Percentiles rank a stretch among this genome's conserved stretches.
These are phyloP conservation scores for Malbranchea zuffiana DNA, from an alignment of 2,329 filamentous ascomycete species.

Conservation along the genomic window DNA sequence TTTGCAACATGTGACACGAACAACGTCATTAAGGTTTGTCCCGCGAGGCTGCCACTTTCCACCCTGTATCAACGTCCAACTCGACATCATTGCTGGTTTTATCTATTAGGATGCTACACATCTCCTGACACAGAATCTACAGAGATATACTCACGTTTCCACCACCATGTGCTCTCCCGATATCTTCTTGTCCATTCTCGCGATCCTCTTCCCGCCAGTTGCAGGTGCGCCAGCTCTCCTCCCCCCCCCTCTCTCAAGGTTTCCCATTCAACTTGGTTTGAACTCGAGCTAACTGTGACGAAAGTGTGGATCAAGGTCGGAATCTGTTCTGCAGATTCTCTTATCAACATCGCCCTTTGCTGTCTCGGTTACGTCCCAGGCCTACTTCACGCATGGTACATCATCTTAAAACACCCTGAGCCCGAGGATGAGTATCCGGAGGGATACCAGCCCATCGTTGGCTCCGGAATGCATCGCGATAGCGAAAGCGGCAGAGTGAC, in stretches of 20 bases:
- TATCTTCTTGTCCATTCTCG: constrained; percentile 49
- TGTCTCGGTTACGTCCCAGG: constrained; percentile 70
- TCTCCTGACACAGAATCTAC: no score
- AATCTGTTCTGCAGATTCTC: constrained; percentile 78
- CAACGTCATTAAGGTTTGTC: no score
- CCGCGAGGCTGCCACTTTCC: no score
- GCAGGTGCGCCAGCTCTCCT: constrained; percentile 36
- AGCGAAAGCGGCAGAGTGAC: constrained; percentile 45
- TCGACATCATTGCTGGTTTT: no score
- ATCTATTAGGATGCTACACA: no score
- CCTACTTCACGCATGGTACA: constrained; percentile 94
- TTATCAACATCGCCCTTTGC: constrained; percentile 93
- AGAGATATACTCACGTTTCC: no score
- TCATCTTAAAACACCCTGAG: constrained; percentile 84
- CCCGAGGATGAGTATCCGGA: constrained; percentile 46
- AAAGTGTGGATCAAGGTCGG: constrained; percentile 94
- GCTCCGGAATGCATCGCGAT: constrained; percentile 35
- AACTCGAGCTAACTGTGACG: constrained; percentile 6
- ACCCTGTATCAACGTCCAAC: no score
- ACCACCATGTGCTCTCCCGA: constrained; percentile 48
- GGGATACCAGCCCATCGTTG: constrained; percentile 53
- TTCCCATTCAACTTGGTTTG: constrained; percentile 8
- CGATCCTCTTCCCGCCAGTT: constrained; percentile 51
- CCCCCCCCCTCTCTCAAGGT: not conserved
- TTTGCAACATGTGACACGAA: no score